Evolutionary conservation across 2,329 filamentous ascomycete species (phyloP).

Genomic region (Colletotrichum lindemuthianum): DNA sequence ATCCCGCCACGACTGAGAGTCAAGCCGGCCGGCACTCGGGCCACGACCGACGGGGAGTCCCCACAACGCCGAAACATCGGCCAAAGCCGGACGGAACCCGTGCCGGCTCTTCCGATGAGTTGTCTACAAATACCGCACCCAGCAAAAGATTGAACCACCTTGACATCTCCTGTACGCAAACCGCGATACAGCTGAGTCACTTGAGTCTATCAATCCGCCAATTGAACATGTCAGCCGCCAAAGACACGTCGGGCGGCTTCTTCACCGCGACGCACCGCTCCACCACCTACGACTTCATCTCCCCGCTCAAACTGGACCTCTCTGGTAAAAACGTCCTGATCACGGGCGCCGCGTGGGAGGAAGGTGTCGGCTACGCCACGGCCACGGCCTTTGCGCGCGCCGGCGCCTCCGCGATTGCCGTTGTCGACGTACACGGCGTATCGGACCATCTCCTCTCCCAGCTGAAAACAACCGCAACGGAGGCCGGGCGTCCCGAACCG

Average conservation of each 20-base stretch:
- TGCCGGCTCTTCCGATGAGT: no score
- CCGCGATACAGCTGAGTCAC: fast-evolving
- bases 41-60: no score
- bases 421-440: constrained; percentile 36
- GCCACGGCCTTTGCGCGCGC: constrained; percentile 38
- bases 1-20: no score
- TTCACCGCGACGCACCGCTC: constrained; percentile 8
- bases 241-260: not conserved
- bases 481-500: constrained; percentile 36
- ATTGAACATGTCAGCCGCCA: no score
- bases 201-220: no score
- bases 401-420: constrained; percentile 39
- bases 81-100: no score
- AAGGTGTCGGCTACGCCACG: constrained; percentile 37
- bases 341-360: constrained; percentile 38
- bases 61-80: no score
- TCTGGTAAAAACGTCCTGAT: constrained; percentile 37
- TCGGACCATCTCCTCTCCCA: constrained; percentile 34
- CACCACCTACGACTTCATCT: constrained; percentile 31
- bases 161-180: no score
- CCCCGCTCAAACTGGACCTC: constrained; percentile 26
- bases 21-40: no score
- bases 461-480: constrained; percentile 35
- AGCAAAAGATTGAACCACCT: no score
- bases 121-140: no score